These are phyloP conservation scores for Nicotiana tomentosiformis DNA, from an alignment of 257 asterid species.

Conservation along the genomic window DNA sequence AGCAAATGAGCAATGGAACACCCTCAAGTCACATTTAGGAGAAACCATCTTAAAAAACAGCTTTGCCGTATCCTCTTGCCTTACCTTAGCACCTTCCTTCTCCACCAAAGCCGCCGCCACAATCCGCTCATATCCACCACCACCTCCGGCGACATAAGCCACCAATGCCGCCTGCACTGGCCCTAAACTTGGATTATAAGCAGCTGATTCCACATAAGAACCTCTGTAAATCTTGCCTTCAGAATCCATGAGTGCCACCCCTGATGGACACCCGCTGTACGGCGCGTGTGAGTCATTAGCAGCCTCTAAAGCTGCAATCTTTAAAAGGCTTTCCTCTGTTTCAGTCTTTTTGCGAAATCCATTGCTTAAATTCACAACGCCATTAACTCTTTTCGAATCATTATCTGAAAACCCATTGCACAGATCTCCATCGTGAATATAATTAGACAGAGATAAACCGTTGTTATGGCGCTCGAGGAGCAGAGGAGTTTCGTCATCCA, in stretches of 20 bases:
- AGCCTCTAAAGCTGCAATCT: constrained; percentile 53
- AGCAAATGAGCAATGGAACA: constrained; percentile 33
- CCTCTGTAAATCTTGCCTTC: constrained; percentile 72
- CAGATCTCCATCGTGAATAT: constrained; percentile 7
- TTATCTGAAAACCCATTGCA: constrained; percentile 32
- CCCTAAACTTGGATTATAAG: constrained; percentile 80
- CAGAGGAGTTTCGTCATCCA: constrained; percentile 54
- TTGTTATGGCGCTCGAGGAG: constrained; percentile 59
- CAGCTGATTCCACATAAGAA: constrained; percentile 77
- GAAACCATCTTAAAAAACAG: constrained; percentile 54
- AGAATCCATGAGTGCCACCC: constrained; percentile 75
- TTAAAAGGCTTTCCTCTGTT: constrained; percentile 14
- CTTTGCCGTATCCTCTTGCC: constrained; percentile 64
- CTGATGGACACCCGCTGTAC: constrained; percentile 79
- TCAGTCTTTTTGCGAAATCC: constrained; percentile 26
- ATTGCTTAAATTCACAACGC: constrained; percentile 13
- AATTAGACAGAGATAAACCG: constrained; percentile 18
- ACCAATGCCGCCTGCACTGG: constrained; percentile 86
- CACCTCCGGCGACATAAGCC: constrained; percentile 65
- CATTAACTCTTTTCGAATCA: background rate
- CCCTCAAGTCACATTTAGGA: constrained; percentile 57
- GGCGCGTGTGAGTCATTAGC: constrained; percentile 85
- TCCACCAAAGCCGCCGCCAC: constrained; percentile 85
- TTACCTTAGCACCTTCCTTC: constrained; percentile 47
- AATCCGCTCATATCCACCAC: constrained; percentile 63